Evolutionary conservation across 306 rosid genomes (phyloP).

Genomic region (Parietaria judaica): DNA sequence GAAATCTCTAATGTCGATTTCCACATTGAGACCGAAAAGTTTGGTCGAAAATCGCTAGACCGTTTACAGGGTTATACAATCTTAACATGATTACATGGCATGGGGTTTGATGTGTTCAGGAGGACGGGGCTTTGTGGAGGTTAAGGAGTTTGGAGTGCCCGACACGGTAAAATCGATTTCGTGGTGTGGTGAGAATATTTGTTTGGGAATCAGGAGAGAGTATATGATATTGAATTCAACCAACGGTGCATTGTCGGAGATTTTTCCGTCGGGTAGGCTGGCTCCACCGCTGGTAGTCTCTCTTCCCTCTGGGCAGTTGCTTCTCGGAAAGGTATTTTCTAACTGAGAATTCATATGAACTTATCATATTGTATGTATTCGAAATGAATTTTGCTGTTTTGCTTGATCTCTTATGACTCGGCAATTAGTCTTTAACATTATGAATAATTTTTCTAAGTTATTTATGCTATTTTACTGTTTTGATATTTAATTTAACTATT

Average conservation of each 20-base stretch:
- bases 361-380: background rate
- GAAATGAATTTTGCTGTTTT: background rate
- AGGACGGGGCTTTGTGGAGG: conserved; percentile 96
- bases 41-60: background rate
- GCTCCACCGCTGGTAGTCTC: conserved; percentile 93
- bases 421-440: too few species aligned
- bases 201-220: conserved; percentile 79
- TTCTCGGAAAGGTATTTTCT: conserved; percentile 78
- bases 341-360: background rate
- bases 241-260: conserved; percentile 69
- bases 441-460: too few species aligned
- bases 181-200: conserved; percentile 97
- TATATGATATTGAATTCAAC: conserved; percentile 72
- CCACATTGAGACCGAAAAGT: too few species aligned
- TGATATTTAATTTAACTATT: too few species aligned
- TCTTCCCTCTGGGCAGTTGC: conserved; percentile 91
- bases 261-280: conserved; percentile 85
- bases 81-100: background rate
- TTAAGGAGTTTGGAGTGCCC: conserved; percentile 78
- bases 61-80: too few species aligned
- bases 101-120: conserved; percentile 27
- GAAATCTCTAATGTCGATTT: too few species aligned
- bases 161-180: conserved; percentile 86
- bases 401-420: background rate
- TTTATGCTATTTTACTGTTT: too few species aligned